phyloP scores from a whole-genome alignment of 495 filamentous ascomycete species.

The Darksidea phi region DNA sequence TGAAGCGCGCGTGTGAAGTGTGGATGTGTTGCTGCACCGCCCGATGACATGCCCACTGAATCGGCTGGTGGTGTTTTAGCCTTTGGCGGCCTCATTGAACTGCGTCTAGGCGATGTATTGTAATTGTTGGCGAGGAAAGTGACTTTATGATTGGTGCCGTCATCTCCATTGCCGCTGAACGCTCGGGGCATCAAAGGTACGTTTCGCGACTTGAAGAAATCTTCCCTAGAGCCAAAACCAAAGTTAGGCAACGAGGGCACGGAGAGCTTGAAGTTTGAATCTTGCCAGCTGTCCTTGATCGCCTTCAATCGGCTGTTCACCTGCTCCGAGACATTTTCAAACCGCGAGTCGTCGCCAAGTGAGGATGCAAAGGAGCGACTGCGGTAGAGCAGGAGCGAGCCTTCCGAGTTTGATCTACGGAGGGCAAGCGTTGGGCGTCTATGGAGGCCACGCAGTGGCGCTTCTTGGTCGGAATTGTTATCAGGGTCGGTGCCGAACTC shows the following conservation, averaged over 20 bases:
- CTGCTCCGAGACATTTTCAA: conserved; percentile 72
- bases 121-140: conserved; percentile 3
- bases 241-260: conserved; percentile 48
- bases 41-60: conserved; percentile 25
- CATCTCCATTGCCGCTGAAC: conserved; percentile 38
- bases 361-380: conserved; percentile 74
- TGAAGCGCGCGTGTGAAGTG: conserved; percentile 65
- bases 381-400: conserved; percentile 59
- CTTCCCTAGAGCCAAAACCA: conserved; percentile 42
- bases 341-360: conserved; percentile 81
- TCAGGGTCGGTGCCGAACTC: neutral
- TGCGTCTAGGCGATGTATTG: neutral
- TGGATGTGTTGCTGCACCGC: conserved; percentile 46
- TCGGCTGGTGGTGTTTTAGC: conserved; percentile 8
- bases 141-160: neutral
- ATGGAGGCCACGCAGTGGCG: neutral
- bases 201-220: conserved; percentile 27
- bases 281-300: conserved; percentile 81
- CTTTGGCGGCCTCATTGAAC: neutral
- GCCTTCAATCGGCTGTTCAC: conserved; percentile 88
- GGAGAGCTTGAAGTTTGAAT: conserved; percentile 70
- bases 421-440: conserved; percentile 37
- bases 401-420: conserved; percentile 68
- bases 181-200: conserved; percentile 33
- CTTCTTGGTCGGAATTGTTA: neutral